Percentiles rank a stretch among this genome's conserved stretches.
Evolutionary conservation across 148 eudicot genomes (phyloP).

Genomic region (Polygonum maritimum): DNA sequence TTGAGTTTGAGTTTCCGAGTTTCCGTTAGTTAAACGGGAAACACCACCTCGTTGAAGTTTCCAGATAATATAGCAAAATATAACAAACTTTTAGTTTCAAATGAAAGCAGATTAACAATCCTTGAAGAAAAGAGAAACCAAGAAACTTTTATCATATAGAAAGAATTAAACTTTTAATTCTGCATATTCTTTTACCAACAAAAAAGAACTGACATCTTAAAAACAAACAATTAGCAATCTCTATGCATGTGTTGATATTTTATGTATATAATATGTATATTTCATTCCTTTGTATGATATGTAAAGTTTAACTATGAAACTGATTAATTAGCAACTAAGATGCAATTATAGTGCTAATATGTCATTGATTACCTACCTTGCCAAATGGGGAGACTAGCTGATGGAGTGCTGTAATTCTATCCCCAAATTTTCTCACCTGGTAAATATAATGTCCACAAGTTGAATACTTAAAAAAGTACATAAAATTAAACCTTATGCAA

Average conservation of each 20-base stretch:
- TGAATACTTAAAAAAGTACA: not conserved
- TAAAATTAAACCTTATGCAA: not conserved
- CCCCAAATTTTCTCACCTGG: slow-evolving; percentile 12
- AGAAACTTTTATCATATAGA: not conserved
- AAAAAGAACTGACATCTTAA: not conserved
- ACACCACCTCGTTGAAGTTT: too few relatives aligned
- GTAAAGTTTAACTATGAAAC: not conserved
- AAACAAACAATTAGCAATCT: not conserved
- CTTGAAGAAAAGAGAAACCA: not conserved
- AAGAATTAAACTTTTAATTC: not conserved
- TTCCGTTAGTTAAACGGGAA: too few relatives aligned
- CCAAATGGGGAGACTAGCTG: slow-evolving; percentile 12
- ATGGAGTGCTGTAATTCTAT: slow-evolving; percentile 9
- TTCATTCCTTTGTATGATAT: not conserved
- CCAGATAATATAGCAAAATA: not conserved
- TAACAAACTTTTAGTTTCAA: not conserved
- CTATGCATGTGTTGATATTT: not conserved
- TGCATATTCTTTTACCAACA: not conserved
- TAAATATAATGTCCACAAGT: not conserved
- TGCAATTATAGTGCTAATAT: not conserved
- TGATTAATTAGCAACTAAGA: slow-evolving; percentile 1
- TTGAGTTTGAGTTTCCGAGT: too few relatives aligned
- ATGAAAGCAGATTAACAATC: not conserved
- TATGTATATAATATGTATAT: not conserved
- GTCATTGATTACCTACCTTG: slow-evolving; percentile 5